A percentile compares a stretch with the other conserved stretches of the same genome.
These are phyloP conservation scores for Sugiyamaella castrensis DNA, from an alignment of 1,139 yeast genomes.

Conservation along the genomic window DNA sequence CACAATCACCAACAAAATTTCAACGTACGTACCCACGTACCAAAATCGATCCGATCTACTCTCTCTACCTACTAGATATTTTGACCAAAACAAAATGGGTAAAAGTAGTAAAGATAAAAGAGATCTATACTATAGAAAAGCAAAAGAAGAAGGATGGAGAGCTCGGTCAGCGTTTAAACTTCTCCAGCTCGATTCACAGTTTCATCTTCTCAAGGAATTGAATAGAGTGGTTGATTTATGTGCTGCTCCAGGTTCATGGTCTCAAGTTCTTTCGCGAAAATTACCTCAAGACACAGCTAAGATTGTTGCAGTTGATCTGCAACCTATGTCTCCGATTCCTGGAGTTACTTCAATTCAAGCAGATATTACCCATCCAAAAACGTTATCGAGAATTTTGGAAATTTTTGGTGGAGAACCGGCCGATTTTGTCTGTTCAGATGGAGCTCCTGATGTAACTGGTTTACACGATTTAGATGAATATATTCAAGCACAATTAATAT, in stretches of 20 bases:
- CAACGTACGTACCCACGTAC: too few relatives aligned
- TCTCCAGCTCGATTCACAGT: conserved; percentile 84
- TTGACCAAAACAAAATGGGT: conserved; percentile 58
- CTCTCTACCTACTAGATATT: too few relatives aligned
- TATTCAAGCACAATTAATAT: conserved; percentile 88
- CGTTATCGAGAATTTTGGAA: conserved; percentile 68
- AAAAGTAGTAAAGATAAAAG: conserved; percentile 93
- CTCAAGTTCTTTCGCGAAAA: conserved; percentile 72
- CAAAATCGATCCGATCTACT: too few relatives aligned
- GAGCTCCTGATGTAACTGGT: conserved; percentile 99
- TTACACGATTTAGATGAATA: conserved; percentile 94
- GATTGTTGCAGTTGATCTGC: conserved; percentile 91
- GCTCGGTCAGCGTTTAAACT: conserved; percentile 95
- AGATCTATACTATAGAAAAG: conserved; percentile 84
- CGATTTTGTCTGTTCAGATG: conserved; percentile 94
- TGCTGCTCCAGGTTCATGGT: conserved; percentile 99
- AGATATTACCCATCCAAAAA: conserved; percentile 93
- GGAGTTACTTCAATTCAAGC: conserved; percentile 91
- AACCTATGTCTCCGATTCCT: conserved; percentile 93
- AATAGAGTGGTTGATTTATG: conserved; percentile 89
- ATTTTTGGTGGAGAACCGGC: conserved; percentile 90
- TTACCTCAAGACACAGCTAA: conserved; percentile 44
- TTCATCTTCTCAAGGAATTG: conserved; percentile 71
- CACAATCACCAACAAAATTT: too few relatives aligned
- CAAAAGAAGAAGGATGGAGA: conserved; percentile 96